Conservation (phyloP, 2,329 filamentous ascomycete species). For the Cladophialophora psammophila region DNA sequence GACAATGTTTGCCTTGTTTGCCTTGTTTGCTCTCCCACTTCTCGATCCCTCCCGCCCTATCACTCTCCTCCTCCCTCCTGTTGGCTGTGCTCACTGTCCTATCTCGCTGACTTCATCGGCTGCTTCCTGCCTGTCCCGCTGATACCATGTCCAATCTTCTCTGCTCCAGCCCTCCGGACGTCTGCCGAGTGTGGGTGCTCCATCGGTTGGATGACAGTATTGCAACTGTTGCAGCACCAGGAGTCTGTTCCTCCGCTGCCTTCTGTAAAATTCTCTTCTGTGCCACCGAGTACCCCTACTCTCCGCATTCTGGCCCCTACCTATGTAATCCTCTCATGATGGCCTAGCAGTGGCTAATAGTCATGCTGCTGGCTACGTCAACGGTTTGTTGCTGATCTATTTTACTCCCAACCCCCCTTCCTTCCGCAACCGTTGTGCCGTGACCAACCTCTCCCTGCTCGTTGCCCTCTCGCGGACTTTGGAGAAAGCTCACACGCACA, state of each 20-base stretch:
- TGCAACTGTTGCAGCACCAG: conserved; percentile 32
- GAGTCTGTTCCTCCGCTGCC: conserved; percentile 6
- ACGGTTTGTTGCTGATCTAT: conserved; percentile 30
- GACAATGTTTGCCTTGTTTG: conserved; percentile 2
- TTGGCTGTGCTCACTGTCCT: neutral
- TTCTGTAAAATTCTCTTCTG: conserved; percentile 15
- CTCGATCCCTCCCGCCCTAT: neutral
- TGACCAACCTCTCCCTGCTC: neutral
- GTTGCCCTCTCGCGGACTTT: conserved; percentile 1
- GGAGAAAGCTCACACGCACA: conserved; percentile 14
- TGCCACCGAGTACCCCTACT: conserved; percentile 18
- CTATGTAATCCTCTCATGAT: conserved; percentile 25
- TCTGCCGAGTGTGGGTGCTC: conserved; percentile 16
- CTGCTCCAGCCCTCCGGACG: neutral
- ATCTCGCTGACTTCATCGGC: conserved; percentile 23
- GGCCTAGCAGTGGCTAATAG: conserved; percentile 17
- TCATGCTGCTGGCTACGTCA: conserved; percentile 27
- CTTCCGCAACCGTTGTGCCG: neutral
- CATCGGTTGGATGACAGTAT: conserved; percentile 32
- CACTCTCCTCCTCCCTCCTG: neutral
- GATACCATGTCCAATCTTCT: conserved; percentile 24
- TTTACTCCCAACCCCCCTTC: neutral
- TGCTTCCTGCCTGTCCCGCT: conserved; percentile 12
- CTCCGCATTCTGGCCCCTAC: conserved; percentile 27
- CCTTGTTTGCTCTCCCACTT: neutral